Conservation (phyloP, 768 basidiomycete species). For the Leccinum incarnatum region DNA sequence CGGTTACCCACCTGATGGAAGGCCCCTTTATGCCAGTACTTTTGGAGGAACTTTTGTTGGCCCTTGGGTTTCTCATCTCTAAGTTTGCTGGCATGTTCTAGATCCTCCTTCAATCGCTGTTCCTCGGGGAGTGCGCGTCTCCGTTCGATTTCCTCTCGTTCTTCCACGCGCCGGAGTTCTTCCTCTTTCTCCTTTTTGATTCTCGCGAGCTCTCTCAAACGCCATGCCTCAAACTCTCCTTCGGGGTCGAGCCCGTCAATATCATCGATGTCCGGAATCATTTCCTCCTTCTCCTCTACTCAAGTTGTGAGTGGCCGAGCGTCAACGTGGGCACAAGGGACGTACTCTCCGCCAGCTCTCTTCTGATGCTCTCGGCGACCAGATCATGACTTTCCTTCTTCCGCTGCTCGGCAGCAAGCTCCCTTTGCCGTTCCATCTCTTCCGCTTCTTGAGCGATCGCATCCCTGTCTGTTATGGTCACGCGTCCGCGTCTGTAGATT, state of each 20-base stretch:
- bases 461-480: conserved; percentile 69
- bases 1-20: conserved; percentile 79
- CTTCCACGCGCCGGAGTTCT: conserved; percentile 73
- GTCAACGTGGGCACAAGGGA: conserved; percentile 13
- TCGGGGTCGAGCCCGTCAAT: conserved; percentile 89
- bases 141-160: conserved; percentile 88
- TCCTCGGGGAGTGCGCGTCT: conserved; percentile 91
- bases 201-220: conserved; percentile 87
- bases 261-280: conserved; percentile 88
- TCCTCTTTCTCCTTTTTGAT: conserved; percentile 95
- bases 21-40: conserved; percentile 99
- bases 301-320: conserved; percentile 1
- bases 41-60: conserved; percentile 90
- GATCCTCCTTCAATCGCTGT: conserved; percentile 87
- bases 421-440: conserved; percentile 65
- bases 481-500: conserved; percentile 62
- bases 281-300: conserved; percentile 84
- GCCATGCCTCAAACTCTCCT: conserved; percentile 94
- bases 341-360: conserved; percentile 91
- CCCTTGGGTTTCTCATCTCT: conserved; percentile 90
- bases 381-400: conserved; percentile 87
- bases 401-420: conserved; percentile 76
- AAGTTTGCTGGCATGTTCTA: conserved; percentile 78
- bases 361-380: conserved; percentile 89
- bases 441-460: conserved; percentile 70